These are phyloP conservation scores for Magnolia kwangsiensis DNA, from an alignment of 164 flowering plant genomes.

Conservation along the genomic window DNA sequence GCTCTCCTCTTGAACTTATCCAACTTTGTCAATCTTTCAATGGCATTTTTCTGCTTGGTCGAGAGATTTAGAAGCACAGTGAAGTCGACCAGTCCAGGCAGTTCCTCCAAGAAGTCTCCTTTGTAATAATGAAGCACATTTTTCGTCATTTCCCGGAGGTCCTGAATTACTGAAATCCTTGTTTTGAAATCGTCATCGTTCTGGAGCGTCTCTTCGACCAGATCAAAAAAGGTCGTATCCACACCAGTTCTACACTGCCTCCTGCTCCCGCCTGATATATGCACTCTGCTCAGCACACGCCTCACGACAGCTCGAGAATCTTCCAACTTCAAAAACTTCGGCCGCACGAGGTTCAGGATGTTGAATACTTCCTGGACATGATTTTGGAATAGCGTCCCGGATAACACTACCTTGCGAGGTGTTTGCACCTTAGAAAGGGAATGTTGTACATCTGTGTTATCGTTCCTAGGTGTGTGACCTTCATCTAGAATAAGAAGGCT, in stretches of 20 bases:
- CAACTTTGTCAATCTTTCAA: conserved; percentile 34
- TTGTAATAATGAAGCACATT: conserved; percentile 81
- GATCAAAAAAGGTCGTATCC: conserved; percentile 52
- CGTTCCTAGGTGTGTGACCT: conserved; percentile 90
- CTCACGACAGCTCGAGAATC: conserved; percentile 42
- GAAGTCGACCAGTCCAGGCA: conserved; percentile 83
- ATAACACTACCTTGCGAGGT: conserved; percentile 80
- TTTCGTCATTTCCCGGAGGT: conserved; percentile 79
- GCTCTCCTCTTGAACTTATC: conserved; percentile 52
- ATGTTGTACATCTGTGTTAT: conserved; percentile 56
- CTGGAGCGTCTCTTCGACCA: conserved; percentile 71
- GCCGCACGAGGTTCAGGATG: conserved; percentile 81
- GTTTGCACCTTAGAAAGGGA: conserved; percentile 70
- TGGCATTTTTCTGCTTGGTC: conserved; percentile 40
- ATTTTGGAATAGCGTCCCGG: conserved; percentile 90
- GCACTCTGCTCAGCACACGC: conserved; percentile 58
- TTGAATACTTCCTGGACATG: conserved; percentile 93
- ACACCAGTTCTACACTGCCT: conserved; percentile 33
- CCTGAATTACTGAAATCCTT: conserved; percentile 65
- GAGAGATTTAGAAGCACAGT: conserved; percentile 61
- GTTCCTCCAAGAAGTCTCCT: conserved; percentile 86
- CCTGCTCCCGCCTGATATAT: conserved; percentile 36
- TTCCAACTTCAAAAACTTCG: conserved; percentile 59
- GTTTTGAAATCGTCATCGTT: conserved; percentile 52
- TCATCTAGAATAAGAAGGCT: conserved; percentile 80